phyloP scores from a whole-genome alignment of 2,329 filamentous ascomycete genomes.

The Furcasterigmium sp. region DNA sequence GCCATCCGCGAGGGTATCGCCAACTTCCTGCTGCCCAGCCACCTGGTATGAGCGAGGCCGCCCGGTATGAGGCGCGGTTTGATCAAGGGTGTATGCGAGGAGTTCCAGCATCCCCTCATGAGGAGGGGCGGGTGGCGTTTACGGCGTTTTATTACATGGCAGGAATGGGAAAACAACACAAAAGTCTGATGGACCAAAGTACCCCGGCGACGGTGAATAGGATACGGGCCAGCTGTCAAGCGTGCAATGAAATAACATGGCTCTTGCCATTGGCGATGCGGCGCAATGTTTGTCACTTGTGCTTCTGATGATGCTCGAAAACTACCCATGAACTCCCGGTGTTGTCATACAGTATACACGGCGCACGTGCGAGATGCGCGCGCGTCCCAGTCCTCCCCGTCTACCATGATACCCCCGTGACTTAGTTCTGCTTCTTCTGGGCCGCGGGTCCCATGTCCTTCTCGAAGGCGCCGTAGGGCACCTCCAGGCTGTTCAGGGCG shows the following conservation, averaged over 20 bases:
- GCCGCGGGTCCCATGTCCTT: constrained; percentile 90
- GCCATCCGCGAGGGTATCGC: constrained; percentile 92
- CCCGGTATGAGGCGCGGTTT: background rate
- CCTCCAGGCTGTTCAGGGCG: constrained; percentile 74
- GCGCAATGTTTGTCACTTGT: background rate
- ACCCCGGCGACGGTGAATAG: background rate
- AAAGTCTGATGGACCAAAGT: background rate
- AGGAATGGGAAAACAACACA: background rate
- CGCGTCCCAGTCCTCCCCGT: background rate
- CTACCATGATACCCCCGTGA: background rate
- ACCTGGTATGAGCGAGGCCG: constrained; percentile 61
- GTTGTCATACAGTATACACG: constrained; percentile 7
- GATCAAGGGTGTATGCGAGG: background rate
- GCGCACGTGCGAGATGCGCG: background rate
- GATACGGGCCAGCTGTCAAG: background rate
- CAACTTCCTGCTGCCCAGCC: constrained; percentile 90
- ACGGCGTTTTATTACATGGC: background rate
- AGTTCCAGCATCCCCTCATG: background rate
- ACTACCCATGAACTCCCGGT: constrained; percentile 11
- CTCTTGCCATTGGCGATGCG: no score
- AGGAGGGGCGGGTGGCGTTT: background rate
- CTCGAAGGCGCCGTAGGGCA: constrained; percentile 91
- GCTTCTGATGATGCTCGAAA: constrained; percentile 1
- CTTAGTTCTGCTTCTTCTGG: constrained; percentile 70
- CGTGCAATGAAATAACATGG: no score